These are phyloP conservation scores for Hydrangea macrophylla DNA, from an alignment of 148 eudicot genomes.

Conservation along the genomic window DNA sequence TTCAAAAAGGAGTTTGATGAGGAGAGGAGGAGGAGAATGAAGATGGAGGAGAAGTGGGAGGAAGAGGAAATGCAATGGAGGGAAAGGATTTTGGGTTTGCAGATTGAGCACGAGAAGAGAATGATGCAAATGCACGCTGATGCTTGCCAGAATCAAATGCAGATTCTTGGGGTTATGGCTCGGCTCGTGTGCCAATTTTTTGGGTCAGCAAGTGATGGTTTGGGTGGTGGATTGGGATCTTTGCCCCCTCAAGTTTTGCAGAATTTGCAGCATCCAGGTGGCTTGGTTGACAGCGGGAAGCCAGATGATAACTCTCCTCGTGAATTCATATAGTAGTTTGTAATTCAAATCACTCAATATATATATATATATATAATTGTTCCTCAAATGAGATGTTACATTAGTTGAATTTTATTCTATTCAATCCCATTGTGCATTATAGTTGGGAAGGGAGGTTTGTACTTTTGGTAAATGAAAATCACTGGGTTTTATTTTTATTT, in stretches of 20 bases:
- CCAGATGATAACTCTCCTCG: slow-evolving; percentile 62
- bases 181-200: slow-evolving; percentile 71
- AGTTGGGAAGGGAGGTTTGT: background rate
- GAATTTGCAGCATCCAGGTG: slow-evolving; percentile 70
- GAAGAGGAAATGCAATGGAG: slow-evolving; percentile 86
- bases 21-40: slow-evolving; percentile 61
- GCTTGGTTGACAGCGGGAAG: slow-evolving; percentile 61
- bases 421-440: background rate
- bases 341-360: slow-evolving; percentile 16
- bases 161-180: slow-evolving; percentile 66
- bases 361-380: slow-evolving; percentile 10
- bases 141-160: slow-evolving; percentile 88
- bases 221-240: slow-evolving; percentile 59
- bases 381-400: slow-evolving; percentile 8
- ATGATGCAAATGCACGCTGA: slow-evolving; percentile 87
- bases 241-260: slow-evolving; percentile 67
- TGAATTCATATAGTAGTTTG: slow-evolving; percentile 61
- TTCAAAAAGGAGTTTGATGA: slow-evolving; percentile 53
- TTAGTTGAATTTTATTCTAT: slow-evolving; percentile 14
- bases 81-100: slow-evolving; percentile 66
- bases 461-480: background rate
- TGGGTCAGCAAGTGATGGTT: slow-evolving; percentile 61
- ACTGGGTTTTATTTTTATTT: no score
- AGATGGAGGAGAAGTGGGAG: slow-evolving; percentile 82
- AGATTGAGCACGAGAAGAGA: slow-evolving; percentile 86